Evolutionary conservation across 768 basidiomycete species (phyloP), one percentile per base, ranked within the genome.

Genomic region (Leccinum arenicola): DNA sequence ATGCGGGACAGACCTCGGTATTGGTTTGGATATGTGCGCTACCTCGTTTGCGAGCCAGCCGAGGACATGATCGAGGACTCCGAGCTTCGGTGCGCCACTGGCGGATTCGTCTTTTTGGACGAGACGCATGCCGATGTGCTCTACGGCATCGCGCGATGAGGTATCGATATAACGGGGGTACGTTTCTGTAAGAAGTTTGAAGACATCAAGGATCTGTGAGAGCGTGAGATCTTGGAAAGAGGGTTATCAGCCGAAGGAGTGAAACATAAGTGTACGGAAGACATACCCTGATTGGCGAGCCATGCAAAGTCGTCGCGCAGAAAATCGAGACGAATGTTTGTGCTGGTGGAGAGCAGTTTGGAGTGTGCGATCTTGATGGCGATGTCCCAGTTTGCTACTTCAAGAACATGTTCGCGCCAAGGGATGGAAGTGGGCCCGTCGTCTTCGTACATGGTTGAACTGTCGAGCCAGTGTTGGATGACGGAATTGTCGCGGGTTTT

Each of bases 151-250:
- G 60, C 87, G 79, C 1, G 93, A 95, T 51, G 78, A 68, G 3
- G 79, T 71, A 70, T 95, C 93, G 48, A 84, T 76, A 77, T 94
- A 94, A 65, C 88, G 84, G 15, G 89, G 84, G 71, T 92, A 89
- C 0, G 90, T 93, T 54, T 84, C 74, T 2, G 87, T 88, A 52
- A 95, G 74, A 5, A 94, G 76, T 58, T 80, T 79, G 72, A 95
- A 88, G 25, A 94, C 66, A 67, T 92, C 91, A 73, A 87, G 64
- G 19, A 76, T 77, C 67, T 89, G 87, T 0, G 82, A 76, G 53
- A 86, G 72, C 36, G 73, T 75, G 54, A 91, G 74, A 66, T 86
- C 90, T 92, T 92, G 61, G 27, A 60, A 54, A 40, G 49, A 21
- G 36, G 50, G 25, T 17, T 35, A 58, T 62, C n/a, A 61, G 61